These are phyloP conservation scores for Dactylonectria macrodidyma DNA, from an alignment of 2,329 filamentous ascomycete genomes.

Conservation along the genomic window DNA sequence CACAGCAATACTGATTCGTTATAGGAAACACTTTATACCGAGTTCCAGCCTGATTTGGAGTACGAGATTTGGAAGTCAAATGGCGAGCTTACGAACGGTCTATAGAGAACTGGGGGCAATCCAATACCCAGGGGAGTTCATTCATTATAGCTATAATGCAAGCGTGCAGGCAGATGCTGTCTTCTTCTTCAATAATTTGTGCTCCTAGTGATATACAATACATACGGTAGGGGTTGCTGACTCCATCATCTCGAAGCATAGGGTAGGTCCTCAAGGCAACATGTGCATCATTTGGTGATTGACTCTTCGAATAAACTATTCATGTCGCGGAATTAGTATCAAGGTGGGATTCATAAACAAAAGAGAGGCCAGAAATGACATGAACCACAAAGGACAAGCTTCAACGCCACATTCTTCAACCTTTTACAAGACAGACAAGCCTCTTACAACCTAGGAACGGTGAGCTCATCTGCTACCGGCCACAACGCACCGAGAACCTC, in stretches of 20 bases:
- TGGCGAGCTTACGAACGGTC: constrained; percentile 40
- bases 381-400: not conserved
- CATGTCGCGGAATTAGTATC: not conserved
- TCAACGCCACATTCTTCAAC: not conserved
- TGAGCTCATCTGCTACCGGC: constrained; percentile 19
- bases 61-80: constrained; percentile 52
- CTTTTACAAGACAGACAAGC: not conserved
- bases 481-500: constrained; percentile 28
- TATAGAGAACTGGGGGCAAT: constrained; percentile 20
- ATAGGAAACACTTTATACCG: constrained; percentile 51
- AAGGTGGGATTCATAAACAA: not conserved
- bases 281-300: not conserved
- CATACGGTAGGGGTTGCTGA: not conserved
- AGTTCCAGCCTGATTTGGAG: constrained; percentile 55
- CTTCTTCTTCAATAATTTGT: not conserved
- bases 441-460: constrained; percentile 25
- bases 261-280: not conserved
- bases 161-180: not conserved
- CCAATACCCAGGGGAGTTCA: not conserved
- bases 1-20: not conserved
- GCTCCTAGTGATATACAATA: not conserved
- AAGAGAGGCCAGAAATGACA: not conserved
- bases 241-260: not conserved
- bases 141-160: not conserved
- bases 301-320: not conserved